Evolutionary conservation across 1,139 yeast genomes (phyloP).

Genomic region (Groenewaldozyma auringiensis): DNA sequence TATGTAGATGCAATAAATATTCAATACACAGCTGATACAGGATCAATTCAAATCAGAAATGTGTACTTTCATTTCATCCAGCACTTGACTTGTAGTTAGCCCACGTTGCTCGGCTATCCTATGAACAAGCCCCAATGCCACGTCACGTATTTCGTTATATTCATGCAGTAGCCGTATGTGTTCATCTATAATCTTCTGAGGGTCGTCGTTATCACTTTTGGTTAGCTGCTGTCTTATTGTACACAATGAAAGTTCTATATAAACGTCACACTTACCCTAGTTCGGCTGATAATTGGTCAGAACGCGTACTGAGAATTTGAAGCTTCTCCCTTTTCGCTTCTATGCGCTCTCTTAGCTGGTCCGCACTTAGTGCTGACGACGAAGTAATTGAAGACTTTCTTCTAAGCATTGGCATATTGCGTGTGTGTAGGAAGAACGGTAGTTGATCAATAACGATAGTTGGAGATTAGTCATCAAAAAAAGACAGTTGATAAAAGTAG

Average conservation of each 20-base stretch:
- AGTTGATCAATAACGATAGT: no score
- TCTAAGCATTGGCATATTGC: background rate
- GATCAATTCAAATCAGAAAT: constrained; percentile 2
- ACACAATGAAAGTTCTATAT: no score
- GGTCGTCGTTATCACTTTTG: constrained; percentile 9
- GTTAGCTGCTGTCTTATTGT: background rate
- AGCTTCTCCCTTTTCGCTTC: background rate
- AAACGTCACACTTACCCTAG: background rate
- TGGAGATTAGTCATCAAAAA: no score
- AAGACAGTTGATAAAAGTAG: no score
- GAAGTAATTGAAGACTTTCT: background rate
- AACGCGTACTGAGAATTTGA: background rate
- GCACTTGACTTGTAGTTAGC: constrained; percentile 37
- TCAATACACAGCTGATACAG: no score
- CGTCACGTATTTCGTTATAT: constrained; percentile 46
- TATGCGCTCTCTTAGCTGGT: background rate
- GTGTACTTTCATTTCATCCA: constrained; percentile 30
- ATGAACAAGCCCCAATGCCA: constrained; percentile 43
- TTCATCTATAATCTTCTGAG: constrained; percentile 32
- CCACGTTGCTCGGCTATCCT: constrained; percentile 46
- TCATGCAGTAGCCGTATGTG: constrained; percentile 40
- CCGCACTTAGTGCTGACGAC: background rate
- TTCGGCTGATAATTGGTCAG: background rate
- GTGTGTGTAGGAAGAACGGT: no score
- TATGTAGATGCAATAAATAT: no score